Conservation (phyloP, 2,329 filamentous ascomycete genomes). For the Stemphylium beticola region DNA sequence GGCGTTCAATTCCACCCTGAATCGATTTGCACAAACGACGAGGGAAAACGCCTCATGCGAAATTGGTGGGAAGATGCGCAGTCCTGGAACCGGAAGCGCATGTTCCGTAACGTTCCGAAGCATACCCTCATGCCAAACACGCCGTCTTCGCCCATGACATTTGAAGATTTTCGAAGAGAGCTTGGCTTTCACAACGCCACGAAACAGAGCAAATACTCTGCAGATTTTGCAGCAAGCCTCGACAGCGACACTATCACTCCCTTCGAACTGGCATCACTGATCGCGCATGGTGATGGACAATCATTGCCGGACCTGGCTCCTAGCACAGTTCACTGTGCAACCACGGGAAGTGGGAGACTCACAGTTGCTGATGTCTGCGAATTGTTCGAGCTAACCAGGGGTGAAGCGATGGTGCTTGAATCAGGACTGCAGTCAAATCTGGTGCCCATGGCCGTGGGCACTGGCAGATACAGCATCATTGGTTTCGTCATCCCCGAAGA, state of each 20-base stretch:
- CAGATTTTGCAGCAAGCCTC: constrained; percentile 8
- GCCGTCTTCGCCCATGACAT: constrained; percentile 25
- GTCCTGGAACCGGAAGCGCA: constrained; percentile 55
- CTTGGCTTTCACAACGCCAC: constrained; percentile 18
- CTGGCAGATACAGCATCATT: constrained; percentile 75
- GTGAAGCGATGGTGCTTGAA: constrained; percentile 55
- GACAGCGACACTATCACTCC: constrained; percentile 25
- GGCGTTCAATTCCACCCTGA: constrained; percentile 92
- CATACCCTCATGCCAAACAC: constrained; percentile 13
- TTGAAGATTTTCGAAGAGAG: constrained; percentile 26
- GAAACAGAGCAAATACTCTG: constrained; percentile 11
- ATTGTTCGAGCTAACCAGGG: constrained; percentile 38
- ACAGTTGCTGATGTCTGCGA: constrained; percentile 49
- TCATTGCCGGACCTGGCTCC: constrained; percentile 33
- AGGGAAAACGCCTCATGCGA: constrained; percentile 67
- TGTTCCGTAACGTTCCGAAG: constrained; percentile 17
- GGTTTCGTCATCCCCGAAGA: constrained; percentile 65
- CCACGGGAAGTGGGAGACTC: constrained; percentile 43
- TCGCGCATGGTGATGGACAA: constrained; percentile 36
- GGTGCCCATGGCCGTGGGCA: constrained; percentile 52
- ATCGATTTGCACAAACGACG: constrained; percentile 78
- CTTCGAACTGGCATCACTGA: constrained; percentile 32
- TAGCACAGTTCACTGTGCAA: constrained; percentile 40
- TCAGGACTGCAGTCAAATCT: constrained; percentile 53
- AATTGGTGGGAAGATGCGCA: constrained; percentile 77